Base-by-base conservation (phyloP, 139 green algal species). In the Chlorella vulgaris region DNA sequence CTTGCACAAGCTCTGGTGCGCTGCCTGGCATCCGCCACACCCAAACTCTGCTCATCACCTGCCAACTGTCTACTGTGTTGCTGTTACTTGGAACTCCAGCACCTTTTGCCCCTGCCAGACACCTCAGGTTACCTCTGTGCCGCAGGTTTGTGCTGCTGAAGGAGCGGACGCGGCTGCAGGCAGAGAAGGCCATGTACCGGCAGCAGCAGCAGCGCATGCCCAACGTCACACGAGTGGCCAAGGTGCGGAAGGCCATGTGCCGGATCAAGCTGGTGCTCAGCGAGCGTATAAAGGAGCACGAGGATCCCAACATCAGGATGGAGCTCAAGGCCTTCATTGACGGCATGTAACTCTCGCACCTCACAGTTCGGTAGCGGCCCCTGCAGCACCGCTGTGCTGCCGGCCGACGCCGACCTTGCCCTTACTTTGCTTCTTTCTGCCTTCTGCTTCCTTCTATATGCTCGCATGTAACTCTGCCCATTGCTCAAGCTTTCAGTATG, bases 1-100 rank as follows among this genome's bases (percentile, higher is more conserved):
- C 74, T 85, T 96, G 28, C 93, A 96, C 81, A 90, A 87, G 66
- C 90, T 96, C 0, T 96, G 93, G 92, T 92, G 73, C 40, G 83
- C 21, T 15, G 22, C 18, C 47, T n/a, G n/a, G n/a, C n/a, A n/a
- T n/a, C n/a, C n/a, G n/a, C n/a, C n/a, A n/a, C n/a, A n/a, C n/a
- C n/a, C n/a, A n/a, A n/a, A n/a, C n/a, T n/a, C n/a, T n/a, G n/a
- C n/a, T n/a, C n/a, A n/a, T n/a, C n/a, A n/a, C n/a, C n/a, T n/a
- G n/a, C n/a, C n/a, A n/a, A n/a, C n/a, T n/a, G n/a, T n/a, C n/a
- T n/a, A n/a, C n/a, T n/a, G n/a, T n/a, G n/a, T n/a, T n/a, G n/a
- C n/a, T n/a, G n/a, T n/a, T n/a, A 55, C 10, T 55, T 55, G 47
- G 31, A 35, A 7, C 8, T 73, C 55, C 28, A 19, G 8, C 6